phyloP scores from a whole-genome alignment of 139 green algal species.

The Tetraselmis striata region DNA sequence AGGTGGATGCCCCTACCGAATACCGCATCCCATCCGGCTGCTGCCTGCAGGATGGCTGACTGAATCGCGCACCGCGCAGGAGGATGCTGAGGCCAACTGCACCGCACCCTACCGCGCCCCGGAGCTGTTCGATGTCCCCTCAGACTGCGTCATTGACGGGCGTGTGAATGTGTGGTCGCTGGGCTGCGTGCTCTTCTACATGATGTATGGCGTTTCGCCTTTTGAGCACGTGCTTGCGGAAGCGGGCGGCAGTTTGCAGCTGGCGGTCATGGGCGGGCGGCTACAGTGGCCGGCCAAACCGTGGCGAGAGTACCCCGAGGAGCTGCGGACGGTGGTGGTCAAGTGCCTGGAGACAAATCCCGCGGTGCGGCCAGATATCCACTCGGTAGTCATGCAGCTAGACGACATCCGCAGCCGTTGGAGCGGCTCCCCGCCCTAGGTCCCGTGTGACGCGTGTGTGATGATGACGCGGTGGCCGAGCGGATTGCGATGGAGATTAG shows the following conservation, averaged over 20 bases:
- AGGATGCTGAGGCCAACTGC: constrained; percentile 47
- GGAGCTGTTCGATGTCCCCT: constrained; percentile 86
- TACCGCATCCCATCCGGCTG: neutral
- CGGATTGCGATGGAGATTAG: no score
- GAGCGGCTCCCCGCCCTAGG: no score
- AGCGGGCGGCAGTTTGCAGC: constrained; percentile 67
- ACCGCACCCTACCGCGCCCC: constrained; percentile 83
- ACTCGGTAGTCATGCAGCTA: neutral
- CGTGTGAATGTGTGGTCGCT: constrained; percentile 79
- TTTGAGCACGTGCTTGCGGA: constrained; percentile 73
- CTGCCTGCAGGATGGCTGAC: neutral
- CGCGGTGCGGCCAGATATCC: constrained; percentile 13
- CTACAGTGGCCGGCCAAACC: constrained; percentile 2
- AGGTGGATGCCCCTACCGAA: constrained; percentile 51
- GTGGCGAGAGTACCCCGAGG: constrained; percentile 24
- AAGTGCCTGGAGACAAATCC: constrained; percentile 34
- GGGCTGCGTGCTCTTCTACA: constrained; percentile 74
- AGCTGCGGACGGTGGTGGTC: constrained; percentile 36
- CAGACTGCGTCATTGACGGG: constrained; percentile 56
- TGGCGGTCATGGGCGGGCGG: constrained; percentile 72
- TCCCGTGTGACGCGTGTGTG: no score
- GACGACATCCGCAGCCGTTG: neutral
- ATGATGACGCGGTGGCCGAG: no score
- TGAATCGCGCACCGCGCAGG: constrained; percentile 12
- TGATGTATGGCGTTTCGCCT: constrained; percentile 65